Base-by-base conservation (phyloP, 1,284 basidiomycete species). In the Gomphus bonarii region DNA sequence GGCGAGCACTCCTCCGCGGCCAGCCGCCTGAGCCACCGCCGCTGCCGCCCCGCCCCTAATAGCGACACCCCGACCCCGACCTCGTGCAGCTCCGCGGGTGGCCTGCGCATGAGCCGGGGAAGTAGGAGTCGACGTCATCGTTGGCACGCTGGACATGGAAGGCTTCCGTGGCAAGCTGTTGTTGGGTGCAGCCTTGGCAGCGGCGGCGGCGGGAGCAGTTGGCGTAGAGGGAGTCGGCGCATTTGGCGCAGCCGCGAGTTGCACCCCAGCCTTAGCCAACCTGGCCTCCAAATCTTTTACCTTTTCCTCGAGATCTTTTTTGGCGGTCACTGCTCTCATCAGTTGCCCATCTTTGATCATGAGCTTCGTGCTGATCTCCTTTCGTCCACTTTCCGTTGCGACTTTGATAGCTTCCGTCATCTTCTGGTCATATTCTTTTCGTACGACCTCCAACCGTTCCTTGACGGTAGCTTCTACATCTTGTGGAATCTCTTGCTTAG, bases 291-390 rank as follows among this genome's bases (percentile, higher is more conserved):
- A 69, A 8, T 83, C 80, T 68, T 86, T 87, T 50, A 87, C 69
- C 22, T 53, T 47, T 20, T 58, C 57, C 36, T 58, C 57, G 16
- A 53, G 51, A 6, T 52, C 51, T 31, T 47, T 54, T 25, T 33
- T 47, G 59, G 73, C 78, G 57, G 69, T 70, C 64, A 85, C 80
- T 12, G 78, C 71, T 49, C 73, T 77, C 33, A 81, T 72, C 16
- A 88, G 70, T 63, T 84, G 82, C 2, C 72, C 69, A 61, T 89
- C 86, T 69, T 88, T 88, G 50, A 89, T 62, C 66, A 82, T 85
- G 42, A 72, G 65, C 69, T 85, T 86, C 20, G 78, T 72, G 1
- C 64, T 70, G 50, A 75, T 73, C 61, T 88, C 85, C 69, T 76
- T 73, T 52, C 86, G 72, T 3, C 85, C 86, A 3, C 77, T 71